Evolutionary conservation across 176 grass and related monocot species (phyloP), one percentile per base, ranked within the genome.

Genomic region (Chrysopogon serrulatus): DNA sequence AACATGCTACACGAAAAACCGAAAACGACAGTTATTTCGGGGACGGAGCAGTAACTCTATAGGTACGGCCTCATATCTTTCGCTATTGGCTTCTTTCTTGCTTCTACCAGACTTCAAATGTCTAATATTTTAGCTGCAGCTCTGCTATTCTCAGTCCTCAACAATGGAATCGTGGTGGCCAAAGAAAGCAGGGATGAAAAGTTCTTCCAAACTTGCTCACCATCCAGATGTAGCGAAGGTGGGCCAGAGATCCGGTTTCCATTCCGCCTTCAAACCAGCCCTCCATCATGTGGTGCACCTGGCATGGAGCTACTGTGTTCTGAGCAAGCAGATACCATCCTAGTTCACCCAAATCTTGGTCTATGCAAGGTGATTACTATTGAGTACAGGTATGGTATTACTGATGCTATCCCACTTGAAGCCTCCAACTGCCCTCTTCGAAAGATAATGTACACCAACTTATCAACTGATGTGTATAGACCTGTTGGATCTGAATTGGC

Each of bases 261-360:
- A 0, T 88, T 87, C 53, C 87, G 68, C 31, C 33, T 80, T 35
- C 11, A 64, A 74, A 85, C 42, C 24, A 90, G 48, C 72, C 13
- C 24, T 1, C 10, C 1, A 13, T 65, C 49, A 1, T 92, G 92
- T 0, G 87, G 89, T 24, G 84, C 75, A 26, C 81, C n/a, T 0
- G 87, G 92, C n/a, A 85, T 94, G 86, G 72, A 84, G 57, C 61
- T 94, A 13, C 73, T 81, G 16, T 94, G 89, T 15, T 89, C 57
- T 0, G 31, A 28, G 33, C 33, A 77, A 35, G 62, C 62, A 77
- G 71, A 87, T 24, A 89, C 81, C 68, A 16, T 89, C 19, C 76
- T 94, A 8, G 70, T 56, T 24, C 87, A 89, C 59, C 89, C 89
- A 34, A 63, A 75, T 24, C 26, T 79, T 27, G 84, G 81, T 23